Evolutionary conservation across 148 eudicot species (phyloP).

Genomic region (Chenopodium quinoa): DNA sequence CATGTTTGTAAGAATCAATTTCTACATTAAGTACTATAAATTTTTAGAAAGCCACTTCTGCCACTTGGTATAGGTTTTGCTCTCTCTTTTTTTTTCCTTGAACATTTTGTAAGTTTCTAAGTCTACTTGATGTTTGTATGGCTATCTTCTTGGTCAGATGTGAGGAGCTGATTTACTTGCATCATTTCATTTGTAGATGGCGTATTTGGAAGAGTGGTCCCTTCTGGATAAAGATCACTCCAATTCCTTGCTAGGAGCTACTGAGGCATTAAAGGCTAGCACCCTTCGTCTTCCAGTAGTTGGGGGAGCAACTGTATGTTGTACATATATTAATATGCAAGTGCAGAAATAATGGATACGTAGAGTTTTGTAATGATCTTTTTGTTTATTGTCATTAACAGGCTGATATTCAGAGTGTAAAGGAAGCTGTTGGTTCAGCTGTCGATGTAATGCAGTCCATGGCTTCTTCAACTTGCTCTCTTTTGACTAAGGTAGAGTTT

Average conservation of each 20-base stretch:
- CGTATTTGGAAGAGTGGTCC: conserved; percentile 82
- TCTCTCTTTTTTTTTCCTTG: neutral
- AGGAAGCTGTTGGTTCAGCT: conserved; percentile 81
- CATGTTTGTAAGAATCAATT: neutral
- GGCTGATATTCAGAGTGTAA: conserved; percentile 75
- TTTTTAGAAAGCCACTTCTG: neutral
- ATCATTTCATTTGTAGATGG: conserved; percentile 45
- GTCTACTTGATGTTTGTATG: neutral
- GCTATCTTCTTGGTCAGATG: neutral
- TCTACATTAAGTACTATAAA: neutral
- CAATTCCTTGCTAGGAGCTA: conserved; percentile 77
- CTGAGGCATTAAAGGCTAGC: conserved; percentile 91
- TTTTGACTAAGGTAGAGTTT: conserved; percentile 55
- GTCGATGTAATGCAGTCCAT: conserved; percentile 84
- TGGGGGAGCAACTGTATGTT: conserved; percentile 84
- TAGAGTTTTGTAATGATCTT: conserved; percentile 13
- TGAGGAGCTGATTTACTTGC: neutral
- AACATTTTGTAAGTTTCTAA: neutral
- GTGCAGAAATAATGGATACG: conserved; percentile 1
- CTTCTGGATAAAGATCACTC: conserved; percentile 70
- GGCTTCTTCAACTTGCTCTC: conserved; percentile 57
- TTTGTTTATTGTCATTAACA: conserved; percentile 26
- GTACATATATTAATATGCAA: conserved; percentile 1
- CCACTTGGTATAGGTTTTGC: neutral
- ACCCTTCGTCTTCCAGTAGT: conserved; percentile 95